Base-by-base conservation (phyloP, 768 basidiomycete genomes). In the Mycena chlorophos region DNA sequence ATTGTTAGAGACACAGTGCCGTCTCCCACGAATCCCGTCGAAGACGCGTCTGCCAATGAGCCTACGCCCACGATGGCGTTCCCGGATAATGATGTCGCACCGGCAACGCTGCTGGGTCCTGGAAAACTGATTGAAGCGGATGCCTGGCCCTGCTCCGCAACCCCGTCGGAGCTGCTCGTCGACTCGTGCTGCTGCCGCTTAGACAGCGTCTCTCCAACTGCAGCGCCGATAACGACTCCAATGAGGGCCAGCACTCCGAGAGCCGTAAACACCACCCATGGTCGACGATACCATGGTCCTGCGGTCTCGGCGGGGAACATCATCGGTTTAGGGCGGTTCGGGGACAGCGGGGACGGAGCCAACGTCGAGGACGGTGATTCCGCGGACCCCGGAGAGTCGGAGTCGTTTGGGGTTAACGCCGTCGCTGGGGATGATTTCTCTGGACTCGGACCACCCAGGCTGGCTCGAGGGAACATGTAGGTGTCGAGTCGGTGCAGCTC, bases 401-500 rank as follows among this genome's bases (percentile, higher is more conserved):
- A n/a, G n/a, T n/a, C n/a, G n/a, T n/a, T n/a, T n/a, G n/a, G n/a
- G n/a, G n/a, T n/a, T n/a, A n/a, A 34, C 31, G 31, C 31, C 31
- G 31, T 8, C 31, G 31, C 8, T 17, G 31, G 31, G 17, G 31
- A 17, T 17, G 31, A 34, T 17, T 17, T 34, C 17, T 34, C 31
- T 17, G 31, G 31, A 8, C 8, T 34, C 8, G 8, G 8, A 8
- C 31, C 8, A 8, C 31, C 31, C 31, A 17, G 17, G 31, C 31
- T 17, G 31, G 31, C 23, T 19, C 25, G 16, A 31, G 48, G 16
- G 48, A 34, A 34, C 31, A 17, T 34, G 31, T 45, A 53, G 34
- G 51, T 47, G 10, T 52, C 56, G 8, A 13, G 2, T 28, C 29
- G 45, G 22, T 55, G 39, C 23, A 59, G 19, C 22, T 22, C 58